phyloP scores from a whole-genome alignment of 1,284 basidiomycete species.

The Pholiota adiposa region DNA sequence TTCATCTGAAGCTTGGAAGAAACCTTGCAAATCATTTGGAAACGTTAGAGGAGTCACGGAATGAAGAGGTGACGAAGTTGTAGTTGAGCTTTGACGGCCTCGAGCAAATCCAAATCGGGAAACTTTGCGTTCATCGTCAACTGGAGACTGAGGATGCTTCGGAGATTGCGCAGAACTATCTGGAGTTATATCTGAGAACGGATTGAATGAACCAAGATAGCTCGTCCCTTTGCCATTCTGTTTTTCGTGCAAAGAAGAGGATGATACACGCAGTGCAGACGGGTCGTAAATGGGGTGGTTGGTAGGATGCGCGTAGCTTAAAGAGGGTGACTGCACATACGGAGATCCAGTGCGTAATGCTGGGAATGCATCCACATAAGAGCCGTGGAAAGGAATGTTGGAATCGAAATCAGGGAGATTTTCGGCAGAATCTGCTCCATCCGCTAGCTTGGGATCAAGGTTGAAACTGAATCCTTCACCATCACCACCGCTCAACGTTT shows the following conservation, averaged over 20 bases:
- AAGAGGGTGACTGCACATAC: constrained; percentile 53
- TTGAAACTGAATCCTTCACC: constrained; percentile 81
- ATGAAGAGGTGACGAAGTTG: constrained; percentile 63
- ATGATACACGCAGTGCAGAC: constrained; percentile 39
- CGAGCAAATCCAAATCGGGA: constrained; percentile 87
- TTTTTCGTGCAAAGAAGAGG: constrained; percentile 46
- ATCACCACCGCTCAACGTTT: constrained; percentile 64
- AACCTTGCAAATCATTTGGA: constrained; percentile 50
- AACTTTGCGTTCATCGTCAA: constrained; percentile 76
- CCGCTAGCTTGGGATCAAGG: constrained; percentile 75
- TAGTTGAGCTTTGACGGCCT: constrained; percentile 62
- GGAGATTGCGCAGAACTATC: constrained; percentile 38
- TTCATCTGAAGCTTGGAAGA: constrained; percentile 46
- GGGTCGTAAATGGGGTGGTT: constrained; percentile 60
- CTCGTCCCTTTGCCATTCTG: constrained; percentile 50
- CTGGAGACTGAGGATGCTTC: constrained; percentile 29
- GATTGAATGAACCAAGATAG: constrained; percentile 79
- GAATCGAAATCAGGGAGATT: constrained; percentile 58
- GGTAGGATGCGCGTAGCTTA: constrained; percentile 50
- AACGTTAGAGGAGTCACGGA: constrained; percentile 58
- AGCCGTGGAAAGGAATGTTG: constrained; percentile 57
- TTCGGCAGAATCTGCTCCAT: constrained; percentile 46
- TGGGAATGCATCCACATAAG: constrained; percentile 71
- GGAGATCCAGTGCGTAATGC: constrained; percentile 46
- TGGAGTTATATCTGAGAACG: constrained; percentile 65